Evolutionary conservation across 768 basidiomycete genomes (phyloP).

Genomic region (Hydnum rufescens): DNA sequence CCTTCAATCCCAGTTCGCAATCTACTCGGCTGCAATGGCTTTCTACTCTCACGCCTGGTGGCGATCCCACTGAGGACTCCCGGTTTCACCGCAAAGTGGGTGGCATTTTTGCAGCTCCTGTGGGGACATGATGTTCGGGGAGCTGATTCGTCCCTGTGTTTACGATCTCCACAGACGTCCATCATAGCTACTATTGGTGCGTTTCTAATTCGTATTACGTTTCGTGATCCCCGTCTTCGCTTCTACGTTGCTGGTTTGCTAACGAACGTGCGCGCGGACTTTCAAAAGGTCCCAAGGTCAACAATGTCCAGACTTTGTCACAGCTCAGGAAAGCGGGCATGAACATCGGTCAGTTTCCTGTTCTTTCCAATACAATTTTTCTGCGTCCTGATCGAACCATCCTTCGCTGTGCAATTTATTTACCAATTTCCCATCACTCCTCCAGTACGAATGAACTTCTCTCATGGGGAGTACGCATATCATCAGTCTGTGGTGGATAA

Average conservation of each 20-base stretch:
- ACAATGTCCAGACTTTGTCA: constrained; percentile 69
- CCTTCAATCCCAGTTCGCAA: too few species aligned
- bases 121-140: too few species aligned
- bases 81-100: constrained; percentile 82
- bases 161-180: constrained; percentile 41
- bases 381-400: too few species aligned
- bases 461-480: constrained; percentile 95
- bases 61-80: constrained; percentile 52
- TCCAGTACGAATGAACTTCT: constrained; percentile 99
- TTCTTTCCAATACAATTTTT: too few species aligned
- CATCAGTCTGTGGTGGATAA: constrained; percentile 99
- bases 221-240: too few species aligned
- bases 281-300: constrained; percentile 72
- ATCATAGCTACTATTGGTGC: constrained; percentile 97
- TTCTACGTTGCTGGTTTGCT: background rate
- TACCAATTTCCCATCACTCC: background rate
- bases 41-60: constrained; percentile 54
- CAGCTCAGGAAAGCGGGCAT: constrained; percentile 82
- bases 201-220: too few species aligned
- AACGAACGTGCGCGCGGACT: background rate
- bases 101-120: constrained; percentile 7
- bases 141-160: constrained; percentile 6
- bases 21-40: constrained; percentile 91
- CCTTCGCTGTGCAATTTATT: background rate
- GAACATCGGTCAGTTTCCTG: constrained; percentile 65